Base-by-base conservation (phyloP, 805 yeast genomes). In the Kodamaea kaohsiungensis region DNA sequence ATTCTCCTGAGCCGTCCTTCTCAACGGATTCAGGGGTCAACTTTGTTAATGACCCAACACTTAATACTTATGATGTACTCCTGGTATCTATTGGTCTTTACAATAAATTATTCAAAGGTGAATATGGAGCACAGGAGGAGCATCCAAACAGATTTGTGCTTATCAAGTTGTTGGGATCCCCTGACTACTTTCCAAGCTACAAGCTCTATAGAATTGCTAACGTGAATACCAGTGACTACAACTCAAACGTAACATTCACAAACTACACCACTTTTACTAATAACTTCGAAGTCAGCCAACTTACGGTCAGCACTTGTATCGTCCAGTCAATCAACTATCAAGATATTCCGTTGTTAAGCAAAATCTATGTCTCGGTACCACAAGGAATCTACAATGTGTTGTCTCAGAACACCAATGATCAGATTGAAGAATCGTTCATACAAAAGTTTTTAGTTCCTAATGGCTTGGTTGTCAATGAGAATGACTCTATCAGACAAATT, bases 361-460 rank as follows among this genome's bases (percentile, higher is more conserved):
- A 74, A 5, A 72, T 81, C 6, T 83, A 82, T 4, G 70, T 72
- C 1, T 75, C 77, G 9, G 77, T 81, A 6, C 88, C 85, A 22
- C 63, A 64, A 5, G 65, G 73, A 16, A 65, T 83, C 7, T 70
- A 72, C 54, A 61, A 63, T n/a, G 62, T 72, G 2, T 63, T 80
- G 19, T 63, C 65, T 30, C 62, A 63, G 13, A 66, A 71, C 43
- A 61, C 79, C 1, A 60, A 65, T 25, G 61, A 61, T 7, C 56
- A 72, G 2, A 63, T 82, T 7, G 72, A 75, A 46, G 60, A 66
- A 1, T 74, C 70, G 39, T 67, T 71, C 55, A 49, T 70, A 22
- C 63, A 63, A 27, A 61, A 62, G 48, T 72, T 60, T 51, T 59
- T 68, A 33, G 46, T 45, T 1, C 51, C 53, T 27, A 61, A 54